Conservation (phyloP, 1,139 yeast species). For the Blastobotrys serpentis region DNA sequence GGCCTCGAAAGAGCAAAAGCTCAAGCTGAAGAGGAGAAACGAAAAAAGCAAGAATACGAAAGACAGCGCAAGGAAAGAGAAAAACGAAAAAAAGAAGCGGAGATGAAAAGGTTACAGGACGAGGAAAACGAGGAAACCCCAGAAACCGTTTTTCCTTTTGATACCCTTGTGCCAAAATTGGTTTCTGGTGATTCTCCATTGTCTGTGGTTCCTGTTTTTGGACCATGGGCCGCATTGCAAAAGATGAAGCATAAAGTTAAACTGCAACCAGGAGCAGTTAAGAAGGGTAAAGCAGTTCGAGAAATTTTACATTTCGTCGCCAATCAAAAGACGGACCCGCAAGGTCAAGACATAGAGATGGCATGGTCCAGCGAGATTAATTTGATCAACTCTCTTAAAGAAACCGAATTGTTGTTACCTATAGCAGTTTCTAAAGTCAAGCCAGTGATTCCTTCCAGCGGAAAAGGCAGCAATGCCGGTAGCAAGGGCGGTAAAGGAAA, state of each 20-base stretch:
- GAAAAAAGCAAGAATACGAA: conserved; percentile 39
- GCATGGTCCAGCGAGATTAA: conserved; percentile 77
- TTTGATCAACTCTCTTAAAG: conserved; percentile 55
- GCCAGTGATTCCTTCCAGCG: conserved; percentile 32
- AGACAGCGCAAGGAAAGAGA: conserved; percentile 36
- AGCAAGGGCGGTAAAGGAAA: conserved; percentile 15
- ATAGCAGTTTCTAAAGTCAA: conserved; percentile 50
- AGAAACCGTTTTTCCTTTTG: conserved; percentile 33
- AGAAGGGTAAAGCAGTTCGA: conserved; percentile 82
- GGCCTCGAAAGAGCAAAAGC: conserved; percentile 50
- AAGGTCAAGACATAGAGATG: conserved; percentile 48
- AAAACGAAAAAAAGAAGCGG: conserved; percentile 50
- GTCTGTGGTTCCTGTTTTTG: conserved; percentile 82
- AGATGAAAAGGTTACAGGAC: conserved; percentile 42
- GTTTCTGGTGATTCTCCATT: conserved; percentile 43
- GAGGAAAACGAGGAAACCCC: conserved; percentile 36
- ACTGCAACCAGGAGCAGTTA: conserved; percentile 79
- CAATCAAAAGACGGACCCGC: conserved; percentile 53
- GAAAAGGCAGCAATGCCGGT: conserved; percentile 14
- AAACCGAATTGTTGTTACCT: conserved; percentile 51
- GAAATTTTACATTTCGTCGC: conserved; percentile 64
- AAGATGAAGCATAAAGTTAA: conserved; percentile 81
- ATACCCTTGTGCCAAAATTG: conserved; percentile 39
- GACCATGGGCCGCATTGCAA: conserved; percentile 82
- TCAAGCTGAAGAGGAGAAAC: conserved; percentile 34